These are phyloP conservation scores for Schwanniomyces etchellsii DNA, from an alignment of 1,139 yeast genomes.

Conservation along the genomic window DNA sequence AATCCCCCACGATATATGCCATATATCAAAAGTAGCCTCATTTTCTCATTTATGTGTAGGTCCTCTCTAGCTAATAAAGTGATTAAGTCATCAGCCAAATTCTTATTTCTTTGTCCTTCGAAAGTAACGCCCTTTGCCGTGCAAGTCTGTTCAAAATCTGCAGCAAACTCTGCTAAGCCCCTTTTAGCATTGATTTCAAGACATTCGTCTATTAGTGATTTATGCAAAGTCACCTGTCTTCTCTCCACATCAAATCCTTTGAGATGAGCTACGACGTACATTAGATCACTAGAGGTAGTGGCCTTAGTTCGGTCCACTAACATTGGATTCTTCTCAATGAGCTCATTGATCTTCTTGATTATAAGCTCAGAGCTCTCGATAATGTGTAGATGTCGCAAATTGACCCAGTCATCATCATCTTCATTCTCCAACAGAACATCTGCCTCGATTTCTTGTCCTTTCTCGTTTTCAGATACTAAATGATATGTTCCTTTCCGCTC, in stretches of 20 bases:
- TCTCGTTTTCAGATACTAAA: slow-evolving; percentile 58
- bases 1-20: slow-evolving; percentile 84
- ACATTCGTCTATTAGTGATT: slow-evolving; percentile 55
- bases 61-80: slow-evolving; percentile 49
- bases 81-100: slow-evolving; percentile 63
- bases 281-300: slow-evolving; percentile 53
- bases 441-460: slow-evolving; percentile 44
- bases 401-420: slow-evolving; percentile 70
- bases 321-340: slow-evolving; percentile 68
- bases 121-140: slow-evolving; percentile 68
- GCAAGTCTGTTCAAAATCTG: slow-evolving; percentile 71
- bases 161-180: slow-evolving; percentile 54
- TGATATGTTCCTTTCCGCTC: slow-evolving; percentile 51
- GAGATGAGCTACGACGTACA: slow-evolving; percentile 62
- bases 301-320: slow-evolving; percentile 61
- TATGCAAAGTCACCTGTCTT: slow-evolving; percentile 54
- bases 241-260: slow-evolving; percentile 67
- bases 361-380: slow-evolving; percentile 68
- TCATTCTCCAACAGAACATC: slow-evolving; percentile 48
- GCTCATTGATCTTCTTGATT: slow-evolving; percentile 55
- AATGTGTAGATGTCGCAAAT: slow-evolving; percentile 70
- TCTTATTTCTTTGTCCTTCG: slow-evolving; percentile 63
- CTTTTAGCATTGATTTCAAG: slow-evolving; percentile 46
- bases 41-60: slow-evolving; percentile 55
- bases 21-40: slow-evolving; percentile 73